Percentiles rank a stretch among this genome's conserved stretches.
Conservation (phyloP, 768 basidiomycete genomes). For the Lactarius akahatsu region DNA sequence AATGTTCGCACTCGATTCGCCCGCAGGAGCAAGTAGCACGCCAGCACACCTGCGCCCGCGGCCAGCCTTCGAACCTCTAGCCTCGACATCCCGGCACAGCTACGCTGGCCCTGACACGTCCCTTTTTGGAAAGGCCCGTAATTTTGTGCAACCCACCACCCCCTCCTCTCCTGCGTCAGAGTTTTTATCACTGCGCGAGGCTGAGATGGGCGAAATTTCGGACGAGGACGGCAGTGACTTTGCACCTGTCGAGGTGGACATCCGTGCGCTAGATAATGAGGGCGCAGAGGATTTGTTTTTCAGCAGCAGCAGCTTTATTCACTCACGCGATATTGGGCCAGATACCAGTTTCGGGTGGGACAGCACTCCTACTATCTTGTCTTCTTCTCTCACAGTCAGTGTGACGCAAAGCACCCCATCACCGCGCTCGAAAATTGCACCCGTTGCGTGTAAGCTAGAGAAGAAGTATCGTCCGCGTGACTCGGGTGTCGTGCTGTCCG, state of each 20-base stretch:
- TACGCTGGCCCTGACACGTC: conserved; percentile 21
- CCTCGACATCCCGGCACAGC: conserved; percentile 20
- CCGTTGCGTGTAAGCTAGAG: conserved; percentile 33
- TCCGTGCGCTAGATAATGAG: conserved; percentile 20
- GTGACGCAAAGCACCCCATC: conserved; percentile 55
- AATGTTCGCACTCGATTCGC: conserved; percentile 22
- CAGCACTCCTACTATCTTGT: conserved; percentile 15
- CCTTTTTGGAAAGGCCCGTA: conserved; percentile 4
- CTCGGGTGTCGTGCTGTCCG: conserved; percentile 61
- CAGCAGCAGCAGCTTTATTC: conserved; percentile 28
- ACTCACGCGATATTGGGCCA: conserved; percentile 23
- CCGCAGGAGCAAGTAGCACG: conserved; percentile 19
- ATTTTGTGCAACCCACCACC: not conserved
- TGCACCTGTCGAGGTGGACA: conserved; percentile 26
- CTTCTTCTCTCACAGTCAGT: conserved; percentile 42
- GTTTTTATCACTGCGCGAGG: conserved; percentile 8
- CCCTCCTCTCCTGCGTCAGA: conserved; percentile 22
- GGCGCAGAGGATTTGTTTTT: conserved; percentile 30
- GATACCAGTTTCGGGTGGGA: conserved; percentile 31
- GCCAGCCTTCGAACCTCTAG: conserved; percentile 13
- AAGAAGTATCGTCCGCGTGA: conserved; percentile 74
- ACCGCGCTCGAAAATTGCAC: conserved; percentile 44
- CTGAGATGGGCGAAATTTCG: conserved; percentile 28
- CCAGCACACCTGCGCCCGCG: conserved; percentile 16
- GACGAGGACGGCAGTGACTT: conserved; percentile 28